These are phyloP conservation scores for Phytophthora chlamydospora DNA, from an alignment of 352 stramenopile species.

Conservation along the genomic window DNA sequence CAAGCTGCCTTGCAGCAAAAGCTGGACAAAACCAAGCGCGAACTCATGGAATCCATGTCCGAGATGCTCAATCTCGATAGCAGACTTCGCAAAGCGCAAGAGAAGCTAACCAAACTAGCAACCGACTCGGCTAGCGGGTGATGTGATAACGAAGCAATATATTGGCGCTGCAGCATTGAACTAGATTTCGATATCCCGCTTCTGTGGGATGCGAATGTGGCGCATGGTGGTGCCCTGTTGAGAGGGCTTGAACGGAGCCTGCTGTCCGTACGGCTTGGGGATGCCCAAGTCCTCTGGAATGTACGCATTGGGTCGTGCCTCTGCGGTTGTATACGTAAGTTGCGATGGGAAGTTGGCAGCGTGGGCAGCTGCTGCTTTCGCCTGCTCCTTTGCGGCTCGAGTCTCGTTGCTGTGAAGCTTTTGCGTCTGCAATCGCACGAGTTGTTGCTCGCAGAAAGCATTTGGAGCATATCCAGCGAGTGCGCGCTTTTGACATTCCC, in stretches of 20 bases:
- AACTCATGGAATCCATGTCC: slow-evolving; percentile 74
- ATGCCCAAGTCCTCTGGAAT: slow-evolving; percentile 93
- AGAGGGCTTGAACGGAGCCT: slow-evolving; percentile 93
- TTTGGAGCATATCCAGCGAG: slow-evolving; percentile 78
- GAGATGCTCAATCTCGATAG: slow-evolving; percentile 70
- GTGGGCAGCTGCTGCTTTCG: slow-evolving; percentile 44
- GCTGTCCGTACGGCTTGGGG: slow-evolving; percentile 92
- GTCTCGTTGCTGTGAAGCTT: slow-evolving; percentile 56
- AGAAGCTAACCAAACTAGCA: slow-evolving; percentile 64
- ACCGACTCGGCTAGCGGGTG: slow-evolving; percentile 13
- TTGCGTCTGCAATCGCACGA: slow-evolving; percentile 66
- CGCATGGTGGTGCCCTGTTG: slow-evolving; percentile 91
- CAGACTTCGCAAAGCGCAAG: slow-evolving; percentile 66
- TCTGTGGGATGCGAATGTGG: slow-evolving; percentile 90
- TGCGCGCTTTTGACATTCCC: slow-evolving; percentile 64
- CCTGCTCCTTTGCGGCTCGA: slow-evolving; percentile 50
- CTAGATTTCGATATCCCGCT: slow-evolving; percentile 93
- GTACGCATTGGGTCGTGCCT: slow-evolving; percentile 93
- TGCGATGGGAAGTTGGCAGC: slow-evolving; percentile 73
- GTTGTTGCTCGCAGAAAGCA: slow-evolving; percentile 77
- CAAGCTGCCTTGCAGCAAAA: slow-evolving; percentile 53
- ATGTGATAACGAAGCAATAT: slow-evolving; percentile 11
- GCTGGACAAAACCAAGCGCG: slow-evolving; percentile 78
- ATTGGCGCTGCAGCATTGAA: not conserved
- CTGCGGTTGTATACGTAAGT: slow-evolving; percentile 88